Evolutionary conservation across 2,329 filamentous ascomycete species (phyloP), one percentile per base, ranked within the genome.

Genomic region (Aspergillus unguis): DNA sequence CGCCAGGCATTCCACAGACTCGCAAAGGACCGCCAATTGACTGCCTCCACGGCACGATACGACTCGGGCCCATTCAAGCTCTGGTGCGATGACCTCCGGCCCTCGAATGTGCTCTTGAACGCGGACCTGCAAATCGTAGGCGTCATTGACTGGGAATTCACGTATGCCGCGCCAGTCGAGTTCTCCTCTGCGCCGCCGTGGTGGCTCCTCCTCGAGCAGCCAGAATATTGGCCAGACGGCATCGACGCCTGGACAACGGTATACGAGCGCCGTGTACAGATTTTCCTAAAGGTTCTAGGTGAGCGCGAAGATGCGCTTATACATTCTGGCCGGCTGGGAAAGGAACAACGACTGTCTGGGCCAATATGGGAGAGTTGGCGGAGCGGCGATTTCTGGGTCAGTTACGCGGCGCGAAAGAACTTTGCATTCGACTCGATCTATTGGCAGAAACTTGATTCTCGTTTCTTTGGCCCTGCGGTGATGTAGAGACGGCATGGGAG

Each of bases 51-150:
- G 4, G n/a, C 33, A 17, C 17, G 17, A 23, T 25, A 41, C 8
- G 42, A 44, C 42, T 8, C 7, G 6, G 62, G 64, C 6, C 62
- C 59, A 25, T 65, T 66, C 44, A 59, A 58, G 38, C 32, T 65
- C 7, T 61, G 58, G 46, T 64, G 60, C 38, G 60, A 64, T 51
- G 60, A 62, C 56, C 45, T 64, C 3, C 47, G 56, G 5, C 60
- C 59, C 5, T 35, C 52, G 2, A 62, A 63, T 42, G 53, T 62
- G 0, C 51, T 63, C 10, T 2, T 57, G 2, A 53, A 62, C 41
- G 46, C 50, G 2, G 36, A 53, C 17, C 11, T 56, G 17, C 33
- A 58, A 11, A 51, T 59, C 38, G 50, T 27, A 11, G 55, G 60
- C 0, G 58, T 59, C 3, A 44, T 65, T 2, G 59, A 65, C 31